Evolutionary conservation across 208 protist species (phyloP).

Genomic region (Phytomonas sp.): DNA sequence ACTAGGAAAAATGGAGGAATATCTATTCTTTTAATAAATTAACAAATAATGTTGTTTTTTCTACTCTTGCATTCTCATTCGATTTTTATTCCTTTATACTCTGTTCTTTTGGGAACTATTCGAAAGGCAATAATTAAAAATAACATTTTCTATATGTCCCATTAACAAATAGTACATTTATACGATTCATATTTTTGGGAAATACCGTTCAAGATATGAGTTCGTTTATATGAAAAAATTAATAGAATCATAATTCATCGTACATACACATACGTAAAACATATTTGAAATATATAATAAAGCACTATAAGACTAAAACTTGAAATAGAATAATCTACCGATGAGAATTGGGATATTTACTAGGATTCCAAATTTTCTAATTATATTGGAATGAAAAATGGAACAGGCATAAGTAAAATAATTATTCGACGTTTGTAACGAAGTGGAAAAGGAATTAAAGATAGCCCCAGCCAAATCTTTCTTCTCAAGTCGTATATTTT

Average conservation of each 20-base stretch:
- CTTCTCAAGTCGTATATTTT: not conserved
- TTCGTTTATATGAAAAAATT: not conserved
- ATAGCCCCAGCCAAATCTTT: not conserved
- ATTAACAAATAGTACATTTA: not conserved
- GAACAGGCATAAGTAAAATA: conserved; percentile 1
- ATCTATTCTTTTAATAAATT: not conserved
- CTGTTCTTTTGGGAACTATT: not conserved
- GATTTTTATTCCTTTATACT: not conserved
- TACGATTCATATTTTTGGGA: not conserved
- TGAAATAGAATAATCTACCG: not conserved
- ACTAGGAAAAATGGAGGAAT: conserved; percentile 5
- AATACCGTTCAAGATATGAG: not conserved
- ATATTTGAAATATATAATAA: too few relatives aligned
- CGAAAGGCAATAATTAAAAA: not conserved
- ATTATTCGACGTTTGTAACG: not conserved
- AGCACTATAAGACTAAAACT: not conserved
- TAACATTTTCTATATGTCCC: not conserved
- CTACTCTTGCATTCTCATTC: conserved; percentile 6
- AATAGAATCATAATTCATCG: not conserved
- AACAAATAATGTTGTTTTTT: not conserved
- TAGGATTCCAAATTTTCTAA: not conserved
- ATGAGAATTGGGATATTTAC: not conserved
- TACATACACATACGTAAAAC: not conserved
- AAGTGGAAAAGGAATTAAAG: not conserved
- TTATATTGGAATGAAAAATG: not conserved